phyloP scores from a whole-genome alignment of 2,329 filamentous ascomycete species.

The Monosporascus cannonballus region DNA sequence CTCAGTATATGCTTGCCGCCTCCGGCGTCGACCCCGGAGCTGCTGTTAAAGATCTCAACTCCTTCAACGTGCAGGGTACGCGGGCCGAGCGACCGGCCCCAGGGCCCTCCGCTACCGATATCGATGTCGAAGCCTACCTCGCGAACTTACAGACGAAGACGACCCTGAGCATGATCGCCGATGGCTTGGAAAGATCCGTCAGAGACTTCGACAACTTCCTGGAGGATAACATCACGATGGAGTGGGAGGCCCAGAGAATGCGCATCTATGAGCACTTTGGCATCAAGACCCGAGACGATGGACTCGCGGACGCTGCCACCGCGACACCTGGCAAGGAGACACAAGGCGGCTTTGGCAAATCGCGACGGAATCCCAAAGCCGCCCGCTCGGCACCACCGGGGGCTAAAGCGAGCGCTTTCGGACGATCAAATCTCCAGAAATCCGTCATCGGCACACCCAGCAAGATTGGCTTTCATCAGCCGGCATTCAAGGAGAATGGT shows the following conservation, averaged over 20 bases:
- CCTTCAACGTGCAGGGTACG: slow-evolving; percentile 56
- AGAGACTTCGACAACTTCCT: slow-evolving; percentile 90
- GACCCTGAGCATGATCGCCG: slow-evolving; percentile 82
- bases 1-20: slow-evolving; percentile 85
- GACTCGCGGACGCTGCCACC: slow-evolving; percentile 22
- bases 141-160: slow-evolving; percentile 85
- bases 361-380: slow-evolving; percentile 42
- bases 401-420: slow-evolving; percentile 51
- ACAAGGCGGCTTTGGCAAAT: slow-evolving; percentile 54
- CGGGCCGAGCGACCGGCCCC: slow-evolving; percentile 36
- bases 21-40: slow-evolving; percentile 86
- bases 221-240: slow-evolving; percentile 89
- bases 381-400: slow-evolving; percentile 27
- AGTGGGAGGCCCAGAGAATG: slow-evolving; percentile 91
- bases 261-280: slow-evolving; percentile 96
- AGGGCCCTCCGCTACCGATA: slow-evolving; percentile 40
- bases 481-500: slow-evolving; percentile 64
- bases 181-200: slow-evolving; percentile 83
- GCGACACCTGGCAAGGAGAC: slow-evolving; percentile 37
- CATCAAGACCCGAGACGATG: slow-evolving; percentile 57
- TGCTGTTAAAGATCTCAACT: slow-evolving; percentile 79
- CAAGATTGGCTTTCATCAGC: slow-evolving; percentile 56
- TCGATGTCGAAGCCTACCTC: slow-evolving; percentile 73
- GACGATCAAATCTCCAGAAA: slow-evolving; percentile 63
- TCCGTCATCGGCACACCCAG: slow-evolving; percentile 83